These are phyloP conservation scores for Stephania yunnanensis DNA, from an alignment of 164 flowering plant genomes.

Conservation along the genomic window DNA sequence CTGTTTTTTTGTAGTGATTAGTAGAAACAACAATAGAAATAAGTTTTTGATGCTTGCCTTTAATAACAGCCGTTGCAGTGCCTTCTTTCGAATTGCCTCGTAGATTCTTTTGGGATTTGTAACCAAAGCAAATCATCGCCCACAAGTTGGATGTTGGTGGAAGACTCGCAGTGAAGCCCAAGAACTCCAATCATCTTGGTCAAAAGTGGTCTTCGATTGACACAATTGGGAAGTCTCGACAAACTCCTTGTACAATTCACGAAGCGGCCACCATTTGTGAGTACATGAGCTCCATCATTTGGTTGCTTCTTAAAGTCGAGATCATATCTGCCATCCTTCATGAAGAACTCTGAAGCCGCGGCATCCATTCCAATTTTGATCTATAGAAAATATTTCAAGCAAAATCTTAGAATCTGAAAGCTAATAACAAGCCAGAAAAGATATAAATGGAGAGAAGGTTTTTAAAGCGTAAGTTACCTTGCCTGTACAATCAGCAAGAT, in stretches of 20 bases:
- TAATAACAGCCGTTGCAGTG: constrained; percentile 84
- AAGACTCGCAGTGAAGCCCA: constrained; percentile 75
- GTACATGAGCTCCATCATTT: constrained; percentile 85
- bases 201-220: constrained; percentile 99
- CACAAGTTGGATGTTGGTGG: constrained; percentile 86
- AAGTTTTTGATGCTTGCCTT: constrained; percentile 45
- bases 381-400: too few species aligned
- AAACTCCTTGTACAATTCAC: constrained; percentile 81
- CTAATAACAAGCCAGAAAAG: neutral
- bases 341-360: too few species aligned
- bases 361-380: too few species aligned
- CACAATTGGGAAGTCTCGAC: too few species aligned
- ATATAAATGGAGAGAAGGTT: neutral
- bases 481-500: constrained; percentile 78
- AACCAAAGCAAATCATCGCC: constrained; percentile 97
- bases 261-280: constrained; percentile 47
- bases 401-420: too few species aligned
- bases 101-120: constrained; percentile 90
- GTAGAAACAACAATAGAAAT: neutral
- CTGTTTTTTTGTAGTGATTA: too few species aligned
- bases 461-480: constrained; percentile 48
- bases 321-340: constrained; percentile 80
- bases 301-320: constrained; percentile 89
- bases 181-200: constrained; percentile 97
- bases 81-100: constrained; percentile 76